phyloP scores from a whole-genome alignment of 805 yeast species.

The Lipomyces oligophaga region DNA sequence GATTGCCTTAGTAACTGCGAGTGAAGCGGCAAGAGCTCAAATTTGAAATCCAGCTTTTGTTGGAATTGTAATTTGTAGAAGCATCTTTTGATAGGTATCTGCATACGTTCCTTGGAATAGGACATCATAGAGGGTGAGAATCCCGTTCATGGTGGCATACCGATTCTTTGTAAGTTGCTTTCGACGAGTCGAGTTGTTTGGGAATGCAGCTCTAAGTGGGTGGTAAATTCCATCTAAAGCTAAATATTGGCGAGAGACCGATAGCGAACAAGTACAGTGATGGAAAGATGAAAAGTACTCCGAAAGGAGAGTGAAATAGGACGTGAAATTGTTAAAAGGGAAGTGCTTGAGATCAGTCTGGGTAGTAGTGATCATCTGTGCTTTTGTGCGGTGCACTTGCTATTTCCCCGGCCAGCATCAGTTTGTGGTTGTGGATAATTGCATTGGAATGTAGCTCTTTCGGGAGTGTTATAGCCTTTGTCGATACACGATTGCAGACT shows the following conservation, averaged over 20 bases:
- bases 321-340: constrained; percentile 47
- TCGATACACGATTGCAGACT: constrained; percentile 18
- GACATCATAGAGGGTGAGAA: constrained; percentile 46
- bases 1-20: constrained; percentile 47
- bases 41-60: constrained; percentile 44
- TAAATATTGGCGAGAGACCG: constrained; percentile 48
- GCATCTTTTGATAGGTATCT: constrained; percentile 37
- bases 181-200: constrained; percentile 42
- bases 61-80: constrained; percentile 44
- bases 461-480: constrained; percentile 32
- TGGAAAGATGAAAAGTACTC: constrained; percentile 47
- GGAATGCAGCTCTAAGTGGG: constrained; percentile 45
- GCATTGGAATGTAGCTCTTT: constrained; percentile 39
- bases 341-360: constrained; percentile 44
- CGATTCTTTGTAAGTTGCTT: constrained; percentile 37
- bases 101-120: constrained; percentile 43
- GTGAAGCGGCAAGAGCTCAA: constrained; percentile 44
- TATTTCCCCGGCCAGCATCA: constrained; percentile 38
- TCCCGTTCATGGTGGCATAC: constrained; percentile 39
- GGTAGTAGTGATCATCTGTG: constrained; percentile 33
- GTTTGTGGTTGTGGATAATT: constrained; percentile 41
- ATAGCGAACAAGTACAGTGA: constrained; percentile 48
- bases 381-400: constrained; percentile 35
- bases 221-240: constrained; percentile 45
- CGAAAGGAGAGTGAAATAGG: constrained; percentile 46